Percentiles rank a stretch among this genome's conserved stretches.
Conservation (phyloP, 495 filamentous ascomycete species). For the Immersiella caudata region DNA sequence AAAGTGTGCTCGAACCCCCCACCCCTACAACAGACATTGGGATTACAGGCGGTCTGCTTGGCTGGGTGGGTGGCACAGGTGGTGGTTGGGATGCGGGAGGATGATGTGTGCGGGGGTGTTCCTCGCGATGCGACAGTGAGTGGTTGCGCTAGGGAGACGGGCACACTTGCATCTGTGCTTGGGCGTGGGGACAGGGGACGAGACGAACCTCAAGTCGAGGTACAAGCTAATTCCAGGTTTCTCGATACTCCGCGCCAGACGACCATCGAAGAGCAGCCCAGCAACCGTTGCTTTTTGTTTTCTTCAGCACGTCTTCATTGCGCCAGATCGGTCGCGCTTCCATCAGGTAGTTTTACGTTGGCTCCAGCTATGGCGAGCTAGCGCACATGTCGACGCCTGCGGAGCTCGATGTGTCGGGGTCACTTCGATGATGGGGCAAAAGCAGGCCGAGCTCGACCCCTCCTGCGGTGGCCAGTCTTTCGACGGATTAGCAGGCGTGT, state of each 20-base stretch:
- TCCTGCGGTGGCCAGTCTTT: neutral
- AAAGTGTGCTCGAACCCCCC: slow-evolving; percentile 9
- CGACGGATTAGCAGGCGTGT: neutral
- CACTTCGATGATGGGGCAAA: neutral
- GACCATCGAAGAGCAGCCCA: neutral
- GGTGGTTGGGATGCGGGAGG: neutral
- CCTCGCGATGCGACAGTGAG: neutral
- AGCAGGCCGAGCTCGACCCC: neutral
- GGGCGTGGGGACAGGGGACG: neutral
- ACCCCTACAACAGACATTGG: slow-evolving; percentile 7
- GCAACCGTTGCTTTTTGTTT: neutral
- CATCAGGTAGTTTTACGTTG: neutral
- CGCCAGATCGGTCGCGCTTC: neutral
- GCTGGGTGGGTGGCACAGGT: neutral
- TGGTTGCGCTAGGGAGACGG: neutral
- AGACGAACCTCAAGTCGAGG: neutral
- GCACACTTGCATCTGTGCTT: neutral
- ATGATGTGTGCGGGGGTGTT: neutral
- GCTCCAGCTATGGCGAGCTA: neutral
- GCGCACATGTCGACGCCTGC: neutral
- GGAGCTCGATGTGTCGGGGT: neutral
- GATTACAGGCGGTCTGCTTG: neutral
- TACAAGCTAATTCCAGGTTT: neutral
- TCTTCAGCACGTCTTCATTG: too few species aligned
- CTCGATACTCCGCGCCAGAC: neutral